Evolutionary conservation across 2,329 filamentous ascomycete species (phyloP).

Genomic region (Diaporthe nobilis): DNA sequence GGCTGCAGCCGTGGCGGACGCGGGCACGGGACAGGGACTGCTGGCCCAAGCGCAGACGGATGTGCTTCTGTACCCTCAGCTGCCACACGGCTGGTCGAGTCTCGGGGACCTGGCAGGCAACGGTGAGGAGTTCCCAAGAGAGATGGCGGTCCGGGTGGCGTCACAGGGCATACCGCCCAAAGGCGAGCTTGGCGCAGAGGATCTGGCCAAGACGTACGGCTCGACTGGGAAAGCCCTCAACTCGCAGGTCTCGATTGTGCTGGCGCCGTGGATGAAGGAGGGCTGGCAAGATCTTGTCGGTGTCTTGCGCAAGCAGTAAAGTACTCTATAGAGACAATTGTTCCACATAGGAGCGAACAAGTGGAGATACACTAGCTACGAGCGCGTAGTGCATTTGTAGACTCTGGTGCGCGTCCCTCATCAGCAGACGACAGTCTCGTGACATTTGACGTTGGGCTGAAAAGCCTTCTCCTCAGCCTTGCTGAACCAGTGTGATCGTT

Average conservation of each 20-base stretch:
- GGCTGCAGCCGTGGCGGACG: slow-evolving; percentile 73
- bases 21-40: slow-evolving; percentile 63
- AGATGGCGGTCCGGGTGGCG: slow-evolving; percentile 88
- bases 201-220: slow-evolving; percentile 80
- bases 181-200: slow-evolving; percentile 76
- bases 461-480: neutral
- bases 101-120: slow-evolving; percentile 73
- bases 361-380: neutral
- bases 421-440: too few species aligned
- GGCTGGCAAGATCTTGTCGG: slow-evolving; percentile 74
- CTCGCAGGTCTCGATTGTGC: slow-evolving; percentile 81
- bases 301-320: slow-evolving; percentile 48
- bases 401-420: neutral
- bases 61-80: slow-evolving; percentile 84
- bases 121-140: slow-evolving; percentile 67
- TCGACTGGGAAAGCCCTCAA: slow-evolving; percentile 80
- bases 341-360: neutral
- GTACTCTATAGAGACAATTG: neutral
- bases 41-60: slow-evolving; percentile 79
- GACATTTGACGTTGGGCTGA: neutral
- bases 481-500: slow-evolving; percentile 60
- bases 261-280: slow-evolving; percentile 82
- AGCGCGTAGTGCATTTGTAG: neutral
- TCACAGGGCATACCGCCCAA: slow-evolving; percentile 79
- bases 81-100: slow-evolving; percentile 85